Evolutionary conservation across 1,284 basidiomycete species (phyloP).

Genomic region (Rhodotorula sp.): DNA sequence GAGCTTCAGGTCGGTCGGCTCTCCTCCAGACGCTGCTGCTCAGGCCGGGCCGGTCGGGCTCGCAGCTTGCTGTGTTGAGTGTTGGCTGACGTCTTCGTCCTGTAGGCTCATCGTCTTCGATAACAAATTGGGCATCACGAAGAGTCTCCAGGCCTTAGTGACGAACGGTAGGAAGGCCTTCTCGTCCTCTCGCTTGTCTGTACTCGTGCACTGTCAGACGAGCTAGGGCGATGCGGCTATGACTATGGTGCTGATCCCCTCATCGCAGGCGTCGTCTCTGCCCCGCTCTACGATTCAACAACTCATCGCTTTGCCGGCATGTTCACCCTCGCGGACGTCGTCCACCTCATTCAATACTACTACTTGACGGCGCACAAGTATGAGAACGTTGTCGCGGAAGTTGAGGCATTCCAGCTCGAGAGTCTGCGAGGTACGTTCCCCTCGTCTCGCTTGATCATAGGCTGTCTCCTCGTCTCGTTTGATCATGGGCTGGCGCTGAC

Average conservation of each 20-base stretch:
- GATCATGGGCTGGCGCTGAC: neutral
- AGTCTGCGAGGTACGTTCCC: conserved; percentile 69
- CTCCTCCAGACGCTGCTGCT: neutral
- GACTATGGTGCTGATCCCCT: too few relatives aligned
- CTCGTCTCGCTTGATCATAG: too few relatives aligned
- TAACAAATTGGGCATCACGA: conserved; percentile 88
- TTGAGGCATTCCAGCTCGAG: conserved; percentile 90
- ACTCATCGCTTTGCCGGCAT: conserved; percentile 87
- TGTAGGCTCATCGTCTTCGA: conserved; percentile 86
- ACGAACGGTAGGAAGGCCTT: conserved; percentile 66
- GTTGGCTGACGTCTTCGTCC: neutral
- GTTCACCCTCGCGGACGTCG: conserved; percentile 93
- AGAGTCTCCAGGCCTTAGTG: conserved; percentile 82
- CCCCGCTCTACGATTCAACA: conserved; percentile 96
- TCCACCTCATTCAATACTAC: conserved; percentile 95
- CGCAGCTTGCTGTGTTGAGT: neutral
- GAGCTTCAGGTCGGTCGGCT: conserved; percentile 22
- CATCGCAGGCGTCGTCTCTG: conserved; percentile 83
- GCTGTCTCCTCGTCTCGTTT: neutral
- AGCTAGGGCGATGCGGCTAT: neutral
- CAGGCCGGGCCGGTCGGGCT: neutral
- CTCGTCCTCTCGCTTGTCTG: neutral
- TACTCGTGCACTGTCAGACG: too few relatives aligned
- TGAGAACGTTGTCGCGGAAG: conserved; percentile 83
- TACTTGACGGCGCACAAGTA: conserved; percentile 78